These are phyloP conservation scores for Boletus mariae DNA, from an alignment of 1,284 basidiomycete species.

Conservation along the genomic window DNA sequence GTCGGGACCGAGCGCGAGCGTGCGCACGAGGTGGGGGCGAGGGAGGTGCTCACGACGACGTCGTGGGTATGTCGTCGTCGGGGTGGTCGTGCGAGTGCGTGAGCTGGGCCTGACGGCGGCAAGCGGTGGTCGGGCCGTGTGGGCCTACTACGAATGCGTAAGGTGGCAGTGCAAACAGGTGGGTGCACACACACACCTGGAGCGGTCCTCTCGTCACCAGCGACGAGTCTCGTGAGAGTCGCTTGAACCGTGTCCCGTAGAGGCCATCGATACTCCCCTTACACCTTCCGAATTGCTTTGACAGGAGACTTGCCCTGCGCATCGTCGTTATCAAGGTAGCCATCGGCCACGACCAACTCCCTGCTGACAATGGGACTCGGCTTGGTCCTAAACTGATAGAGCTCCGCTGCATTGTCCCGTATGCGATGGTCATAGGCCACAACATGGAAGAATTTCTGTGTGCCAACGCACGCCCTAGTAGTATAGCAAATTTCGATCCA, in stretches of 20 bases:
- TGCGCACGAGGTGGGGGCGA: too few species aligned
- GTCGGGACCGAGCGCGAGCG: too few species aligned
- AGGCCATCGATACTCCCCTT: constrained; percentile 31
- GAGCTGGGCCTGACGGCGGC: too few species aligned
- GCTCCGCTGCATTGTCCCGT: constrained; percentile 83
- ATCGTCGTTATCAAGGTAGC: too few species aligned
- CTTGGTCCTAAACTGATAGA: constrained; percentile 88
- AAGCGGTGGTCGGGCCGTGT: too few species aligned
- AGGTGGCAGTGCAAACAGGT: too few species aligned
- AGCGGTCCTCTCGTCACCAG: constrained; percentile 34
- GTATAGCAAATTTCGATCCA: constrained; percentile 89
- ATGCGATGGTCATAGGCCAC: constrained; percentile 98
- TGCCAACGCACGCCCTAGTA: constrained; percentile 91
- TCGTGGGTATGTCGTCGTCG: too few species aligned
- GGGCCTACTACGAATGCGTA: too few species aligned
- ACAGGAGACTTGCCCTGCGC: constrained; percentile 27
- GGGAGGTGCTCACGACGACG: too few species aligned
- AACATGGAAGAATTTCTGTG: constrained; percentile 99
- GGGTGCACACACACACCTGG: too few species aligned
- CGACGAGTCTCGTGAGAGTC: constrained; percentile 37
- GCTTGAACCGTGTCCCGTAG: constrained; percentile 39
- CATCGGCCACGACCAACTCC: too few species aligned
- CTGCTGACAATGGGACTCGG: constrained; percentile 68
- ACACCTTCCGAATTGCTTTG: constrained; percentile 17
- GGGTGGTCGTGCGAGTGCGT: too few species aligned